Base-by-base conservation (phyloP, 2,329 filamentous ascomycete genomes). In the Ophiocordyceps sinensis region DNA sequence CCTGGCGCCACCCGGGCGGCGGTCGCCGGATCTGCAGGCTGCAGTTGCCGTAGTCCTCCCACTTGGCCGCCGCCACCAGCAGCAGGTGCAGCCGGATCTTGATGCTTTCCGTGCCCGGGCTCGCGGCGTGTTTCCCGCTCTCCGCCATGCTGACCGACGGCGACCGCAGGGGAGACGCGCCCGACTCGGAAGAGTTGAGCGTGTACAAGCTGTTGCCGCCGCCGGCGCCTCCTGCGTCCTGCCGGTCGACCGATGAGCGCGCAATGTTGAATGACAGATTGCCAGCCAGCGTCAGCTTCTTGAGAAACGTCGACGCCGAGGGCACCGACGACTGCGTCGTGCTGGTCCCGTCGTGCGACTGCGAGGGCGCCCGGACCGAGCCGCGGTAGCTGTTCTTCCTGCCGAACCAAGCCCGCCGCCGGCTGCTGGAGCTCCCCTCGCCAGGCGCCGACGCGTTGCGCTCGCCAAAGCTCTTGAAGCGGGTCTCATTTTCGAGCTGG, bases 41-140 rank as follows among this genome's bases (percentile, higher is more conserved):
- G 45, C 87, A 93, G 50, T 85, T 79, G 48, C 91, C 89, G 65
- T 88, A 79, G 56, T 96, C 88, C 45, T 86, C 79, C 91, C 91
- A 98, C 57, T 89, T 89, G 39, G 77, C 77, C 12, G 76, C 68
- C 1, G 75, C 68, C 44, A 87, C 81, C 39, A 89, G 79, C 39
- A 85, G 79, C 38, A 85, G 70, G 58, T 96, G 94, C 12, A 96
- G 73, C 30, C 87, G 74, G 50, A 95, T 85, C 51, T 88, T 88
- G 40, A 89, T 77, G 52, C 91, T 87, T 21, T 62, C 61, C 6
- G 48, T 48, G 41, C 80, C 80, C 43, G 85, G 78, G 41, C 80
- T 82, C 19, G 79, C 60, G 17, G 77, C 70, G 41, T 66, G 64
- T 37, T 70, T 69, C 6, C 65, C 65, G 45, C 62, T 64, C 51